Conservation (phyloP, 495 filamentous ascomycete species). For the Tuber microsphaerosporum region DNA sequence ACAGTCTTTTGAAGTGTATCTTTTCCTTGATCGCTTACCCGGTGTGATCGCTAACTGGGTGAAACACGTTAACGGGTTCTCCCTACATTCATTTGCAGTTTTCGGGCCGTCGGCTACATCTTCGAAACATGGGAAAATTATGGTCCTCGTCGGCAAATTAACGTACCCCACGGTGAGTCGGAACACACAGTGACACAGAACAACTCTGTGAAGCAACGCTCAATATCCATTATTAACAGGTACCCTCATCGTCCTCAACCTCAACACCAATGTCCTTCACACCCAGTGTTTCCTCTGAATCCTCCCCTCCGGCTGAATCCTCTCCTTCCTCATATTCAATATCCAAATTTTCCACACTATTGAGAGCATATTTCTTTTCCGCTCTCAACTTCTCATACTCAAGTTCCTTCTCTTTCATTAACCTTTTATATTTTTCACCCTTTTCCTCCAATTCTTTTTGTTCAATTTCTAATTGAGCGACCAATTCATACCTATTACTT, state of each 20-base stretch:
- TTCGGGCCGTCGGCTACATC: too few relatives aligned
- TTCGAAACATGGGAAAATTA: too few relatives aligned
- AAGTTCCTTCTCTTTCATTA: not conserved
- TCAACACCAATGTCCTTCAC: not conserved
- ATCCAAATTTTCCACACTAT: not conserved
- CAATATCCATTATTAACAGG: not conserved
- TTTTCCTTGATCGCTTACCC: too few relatives aligned
- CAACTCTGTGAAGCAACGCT: not conserved
- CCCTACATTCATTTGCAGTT: too few relatives aligned
- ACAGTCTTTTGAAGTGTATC: too few relatives aligned
- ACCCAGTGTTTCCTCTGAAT: too few relatives aligned
- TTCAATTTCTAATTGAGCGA: not conserved
- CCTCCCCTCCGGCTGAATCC: too few relatives aligned
- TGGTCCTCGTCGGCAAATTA: too few relatives aligned
- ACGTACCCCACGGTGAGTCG: not conserved
- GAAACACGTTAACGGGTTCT: too few relatives aligned
- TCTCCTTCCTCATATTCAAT: not conserved
- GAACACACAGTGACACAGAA: not conserved
- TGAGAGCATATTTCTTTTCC: not conserved
- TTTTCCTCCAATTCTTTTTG: not conserved
- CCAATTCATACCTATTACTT: not conserved
- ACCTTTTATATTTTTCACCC: not conserved
- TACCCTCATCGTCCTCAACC: not conserved
- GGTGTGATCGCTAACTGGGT: too few relatives aligned
- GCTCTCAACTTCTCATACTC: not conserved